Conservation (phyloP, 2,329 filamentous ascomycete genomes). For the Sordariomycetes sp. region DNA sequence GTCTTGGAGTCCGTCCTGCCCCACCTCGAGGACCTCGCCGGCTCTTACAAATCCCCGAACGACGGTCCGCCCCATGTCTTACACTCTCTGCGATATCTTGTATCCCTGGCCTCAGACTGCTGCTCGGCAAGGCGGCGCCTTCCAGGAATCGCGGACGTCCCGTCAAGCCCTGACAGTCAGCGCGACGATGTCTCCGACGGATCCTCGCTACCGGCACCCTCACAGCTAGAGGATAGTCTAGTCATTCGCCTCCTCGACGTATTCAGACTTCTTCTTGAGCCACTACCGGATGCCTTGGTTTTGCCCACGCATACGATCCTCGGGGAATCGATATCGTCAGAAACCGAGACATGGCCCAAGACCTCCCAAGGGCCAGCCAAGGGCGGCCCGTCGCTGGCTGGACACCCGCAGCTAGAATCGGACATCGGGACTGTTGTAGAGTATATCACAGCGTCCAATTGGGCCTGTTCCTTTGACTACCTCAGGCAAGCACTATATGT, state of each 20-base stretch:
- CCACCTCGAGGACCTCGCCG: conserved; percentile 47
- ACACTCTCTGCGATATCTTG: conserved; percentile 53
- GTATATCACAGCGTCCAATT: conserved; percentile 55
- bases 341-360: neutral
- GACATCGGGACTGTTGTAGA: conserved; percentile 48
- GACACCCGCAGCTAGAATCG: conserved; percentile 34
- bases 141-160: conserved; percentile 17
- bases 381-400: conserved; percentile 21
- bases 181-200: neutral
- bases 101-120: conserved; percentile 54
- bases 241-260: conserved; percentile 44
- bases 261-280: conserved; percentile 45
- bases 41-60: conserved; percentile 38
- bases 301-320: conserved; percentile 47
- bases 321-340: conserved; percentile 12
- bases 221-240: conserved; percentile 36
- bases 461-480: conserved; percentile 49
- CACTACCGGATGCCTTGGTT: conserved; percentile 45
- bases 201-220: conserved; percentile 14
- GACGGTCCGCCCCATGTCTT: conserved; percentile 49
- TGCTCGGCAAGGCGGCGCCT: conserved; percentile 50
- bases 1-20: conserved; percentile 47
- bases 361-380: neutral
- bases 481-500: conserved; percentile 40
- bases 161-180: neutral